Conservation (phyloP, 192 early-diverging fungal species). For the Dissophora globulifera region DNA sequence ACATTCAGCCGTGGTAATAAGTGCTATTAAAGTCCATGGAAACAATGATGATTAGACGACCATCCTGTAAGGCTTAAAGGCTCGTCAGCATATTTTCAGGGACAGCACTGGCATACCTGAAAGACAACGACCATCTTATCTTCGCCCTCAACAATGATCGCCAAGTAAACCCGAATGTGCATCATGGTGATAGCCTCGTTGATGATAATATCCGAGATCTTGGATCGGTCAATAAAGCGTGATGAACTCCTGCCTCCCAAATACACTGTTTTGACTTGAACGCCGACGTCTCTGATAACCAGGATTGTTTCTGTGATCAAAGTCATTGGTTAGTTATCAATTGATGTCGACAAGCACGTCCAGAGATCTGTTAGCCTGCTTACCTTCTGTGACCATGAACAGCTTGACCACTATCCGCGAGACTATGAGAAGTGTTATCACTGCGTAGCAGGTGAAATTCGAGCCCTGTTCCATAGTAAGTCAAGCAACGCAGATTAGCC, state of each 20-base stretch:
- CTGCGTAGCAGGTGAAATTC: conserved; percentile 20
- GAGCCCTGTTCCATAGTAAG: conserved; percentile 16
- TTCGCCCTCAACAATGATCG: conserved; percentile 70
- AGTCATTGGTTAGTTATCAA: no score
- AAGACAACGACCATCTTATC: conserved; percentile 76
- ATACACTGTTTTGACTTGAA: conserved; percentile 72
- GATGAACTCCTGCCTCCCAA: conserved; percentile 58
- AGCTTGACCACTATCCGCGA: conserved; percentile 35
- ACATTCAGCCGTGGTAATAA: conserved; percentile 59
- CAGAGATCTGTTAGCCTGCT: no score
- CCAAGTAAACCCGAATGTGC: conserved; percentile 78
- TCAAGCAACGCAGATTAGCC: no score
- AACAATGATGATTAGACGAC: no score
- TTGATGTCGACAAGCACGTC: no score
- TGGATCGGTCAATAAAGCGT: conserved; percentile 71
- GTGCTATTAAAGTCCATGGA: no score
- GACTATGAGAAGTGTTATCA: conserved; percentile 18
- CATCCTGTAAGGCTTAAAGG: no score
- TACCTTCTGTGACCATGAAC: conserved; percentile 51
- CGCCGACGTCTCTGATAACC: conserved; percentile 73
- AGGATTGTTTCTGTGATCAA: conserved; percentile 74
- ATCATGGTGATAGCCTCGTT: conserved; percentile 82
- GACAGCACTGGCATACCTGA: conserved; percentile 67
- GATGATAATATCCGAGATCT: conserved; percentile 76
- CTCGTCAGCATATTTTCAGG: no score